phyloP scores from a whole-genome alignment of 2,329 filamentous ascomycete genomes.

The Cladophialophora immunda region DNA sequence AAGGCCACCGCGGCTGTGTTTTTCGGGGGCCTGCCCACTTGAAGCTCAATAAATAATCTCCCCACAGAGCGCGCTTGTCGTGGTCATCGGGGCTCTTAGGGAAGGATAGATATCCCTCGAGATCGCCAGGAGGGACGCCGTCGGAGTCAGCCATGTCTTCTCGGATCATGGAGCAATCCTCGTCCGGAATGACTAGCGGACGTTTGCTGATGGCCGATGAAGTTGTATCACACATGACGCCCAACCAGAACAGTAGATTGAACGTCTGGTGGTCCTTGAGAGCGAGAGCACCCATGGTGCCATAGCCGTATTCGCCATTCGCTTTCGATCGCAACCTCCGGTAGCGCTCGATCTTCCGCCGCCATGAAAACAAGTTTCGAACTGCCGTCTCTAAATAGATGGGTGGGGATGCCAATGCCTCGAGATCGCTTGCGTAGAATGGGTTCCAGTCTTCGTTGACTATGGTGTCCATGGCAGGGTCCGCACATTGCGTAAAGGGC shows the following conservation, averaged over 20 bases:
- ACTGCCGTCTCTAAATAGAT: slow-evolving; percentile 36
- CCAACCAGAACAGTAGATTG: slow-evolving; percentile 66
- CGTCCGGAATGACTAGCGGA: slow-evolving; percentile 56
- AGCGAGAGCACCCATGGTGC: slow-evolving; percentile 15
- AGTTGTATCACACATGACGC: slow-evolving; percentile 67
- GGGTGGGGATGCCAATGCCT: slow-evolving; percentile 27
- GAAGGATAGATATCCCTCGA: slow-evolving; percentile 2
- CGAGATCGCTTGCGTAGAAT: slow-evolving; percentile 28
- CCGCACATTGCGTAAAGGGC: background rate
- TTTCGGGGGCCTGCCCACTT: slow-evolving; percentile 40
- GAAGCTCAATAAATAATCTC: slow-evolving; percentile 42
- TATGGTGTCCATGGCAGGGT: slow-evolving; percentile 6
- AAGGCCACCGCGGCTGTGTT: slow-evolving; percentile 57
- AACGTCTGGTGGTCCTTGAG: slow-evolving; percentile 57
- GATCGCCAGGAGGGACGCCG: slow-evolving; percentile 5
- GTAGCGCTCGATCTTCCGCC: slow-evolving; percentile 30
- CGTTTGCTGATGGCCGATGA: slow-evolving; percentile 63
- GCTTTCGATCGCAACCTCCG: slow-evolving; percentile 21
- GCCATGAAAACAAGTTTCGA: slow-evolving; percentile 34
- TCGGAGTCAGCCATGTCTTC: slow-evolving; percentile 5
- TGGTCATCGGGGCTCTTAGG: slow-evolving; percentile 27
- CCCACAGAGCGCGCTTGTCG: slow-evolving; percentile 47
- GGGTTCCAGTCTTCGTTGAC: slow-evolving; percentile 31
- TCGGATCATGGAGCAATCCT: slow-evolving; percentile 54
- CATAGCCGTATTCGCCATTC: background rate